These are phyloP conservation scores for Akanthomyces uredinophilus DNA, from an alignment of 2,329 filamentous ascomycete genomes.

Conservation along the genomic window DNA sequence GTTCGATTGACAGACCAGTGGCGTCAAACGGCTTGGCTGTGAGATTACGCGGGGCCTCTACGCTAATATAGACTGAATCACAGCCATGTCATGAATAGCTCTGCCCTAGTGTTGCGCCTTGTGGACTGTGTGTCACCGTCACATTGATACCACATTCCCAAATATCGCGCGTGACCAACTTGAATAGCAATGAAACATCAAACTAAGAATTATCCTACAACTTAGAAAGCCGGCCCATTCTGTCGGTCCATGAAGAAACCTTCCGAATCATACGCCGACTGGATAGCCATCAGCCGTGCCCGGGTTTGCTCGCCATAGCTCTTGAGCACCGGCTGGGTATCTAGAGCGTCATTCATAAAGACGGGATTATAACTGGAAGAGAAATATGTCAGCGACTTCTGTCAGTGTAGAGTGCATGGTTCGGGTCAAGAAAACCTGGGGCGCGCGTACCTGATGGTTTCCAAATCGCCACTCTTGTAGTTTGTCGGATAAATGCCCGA, in stretches of 20 bases:
- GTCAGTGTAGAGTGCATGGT: too few species aligned
- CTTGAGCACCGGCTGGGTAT: slow-evolving; percentile 17
- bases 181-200: not conserved
- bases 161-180: too few species aligned
- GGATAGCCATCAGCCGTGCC: slow-evolving; percentile 14
- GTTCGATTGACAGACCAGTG: too few species aligned
- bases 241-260: slow-evolving; percentile 14
- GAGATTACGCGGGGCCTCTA: too few species aligned
- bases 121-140: too few species aligned
- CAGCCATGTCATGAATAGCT: too few species aligned
- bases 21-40: too few species aligned
- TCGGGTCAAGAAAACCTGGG: too few species aligned
- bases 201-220: too few species aligned
- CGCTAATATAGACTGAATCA: too few species aligned
- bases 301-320: slow-evolving; percentile 19
- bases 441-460: slow-evolving; percentile 17
- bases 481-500: slow-evolving; percentile 19
- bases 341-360: slow-evolving; percentile 23
- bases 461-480: slow-evolving; percentile 19
- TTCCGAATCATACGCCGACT: slow-evolving; percentile 17
- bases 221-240: slow-evolving; percentile 8
- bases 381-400: not conserved
- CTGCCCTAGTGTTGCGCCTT: too few species aligned
- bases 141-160: too few species aligned
- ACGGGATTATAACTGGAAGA: slow-evolving; percentile 20